phyloP scores from a whole-genome alignment of 2,329 filamentous ascomycete genomes.

The Botryotinia calthae region DNA sequence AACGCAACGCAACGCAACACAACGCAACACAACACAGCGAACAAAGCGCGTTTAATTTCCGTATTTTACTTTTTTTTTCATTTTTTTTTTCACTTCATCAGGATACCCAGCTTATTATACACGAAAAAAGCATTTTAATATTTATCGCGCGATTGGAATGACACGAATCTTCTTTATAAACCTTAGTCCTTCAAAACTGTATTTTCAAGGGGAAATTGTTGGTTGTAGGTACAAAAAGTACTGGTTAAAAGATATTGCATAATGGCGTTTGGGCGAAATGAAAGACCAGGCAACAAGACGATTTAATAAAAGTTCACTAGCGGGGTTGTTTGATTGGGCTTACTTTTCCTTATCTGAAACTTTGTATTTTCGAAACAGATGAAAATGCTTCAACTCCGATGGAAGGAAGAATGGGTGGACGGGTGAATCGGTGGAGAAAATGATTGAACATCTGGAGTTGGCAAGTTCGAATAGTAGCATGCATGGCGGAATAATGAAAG shows the following conservation, averaged over 20 bases:
- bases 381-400: not conserved
- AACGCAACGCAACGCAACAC: not conserved
- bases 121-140: conserved; percentile 21
- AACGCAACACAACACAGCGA: not conserved
- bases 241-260: conserved; percentile 4
- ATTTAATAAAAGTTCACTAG: conserved; percentile 4
- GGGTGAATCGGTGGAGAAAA: not conserved
- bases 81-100: not conserved
- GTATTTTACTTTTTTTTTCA: not conserved
- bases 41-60: not conserved
- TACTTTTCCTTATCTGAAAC: not conserved
- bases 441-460: not conserved
- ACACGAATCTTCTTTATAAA: conserved; percentile 8
- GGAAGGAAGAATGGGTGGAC: not conserved
- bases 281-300: not conserved
- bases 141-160: conserved; percentile 1
- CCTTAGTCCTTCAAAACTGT: not conserved
- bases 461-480: conserved; percentile 6
- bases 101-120: conserved; percentile 19
- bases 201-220: not conserved
- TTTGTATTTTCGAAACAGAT: conserved; percentile 8
- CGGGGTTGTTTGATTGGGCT: not conserved
- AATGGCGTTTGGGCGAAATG: conserved; percentile 3
- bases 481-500: conserved; percentile 2
- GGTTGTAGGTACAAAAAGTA: not conserved